Evolutionary conservation across 1,139 yeast species (phyloP).

Genomic region (Taphrina confusa): DNA sequence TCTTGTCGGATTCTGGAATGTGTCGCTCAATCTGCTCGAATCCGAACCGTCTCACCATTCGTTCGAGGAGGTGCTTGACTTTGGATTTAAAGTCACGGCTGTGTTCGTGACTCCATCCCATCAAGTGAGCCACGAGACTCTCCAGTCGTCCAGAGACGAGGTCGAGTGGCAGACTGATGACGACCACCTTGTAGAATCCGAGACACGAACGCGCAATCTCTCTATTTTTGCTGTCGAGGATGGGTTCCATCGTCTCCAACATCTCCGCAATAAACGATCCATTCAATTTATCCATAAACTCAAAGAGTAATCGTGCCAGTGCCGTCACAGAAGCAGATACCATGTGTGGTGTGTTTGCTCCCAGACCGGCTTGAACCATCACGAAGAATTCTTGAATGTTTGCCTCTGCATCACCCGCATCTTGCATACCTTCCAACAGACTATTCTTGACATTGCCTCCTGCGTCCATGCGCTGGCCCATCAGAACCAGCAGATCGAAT

Average conservation of each 20-base stretch:
- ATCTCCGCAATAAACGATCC: slow-evolving; percentile 66
- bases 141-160: slow-evolving; percentile 67
- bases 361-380: slow-evolving; percentile 94
- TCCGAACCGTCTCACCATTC: slow-evolving; percentile 87
- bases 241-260: slow-evolving; percentile 83
- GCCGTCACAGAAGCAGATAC: slow-evolving; percentile 94
- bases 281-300: slow-evolving; percentile 53
- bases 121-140: slow-evolving; percentile 65
- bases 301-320: slow-evolving; percentile 79
- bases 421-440: slow-evolving; percentile 57
- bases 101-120: slow-evolving; percentile 95
- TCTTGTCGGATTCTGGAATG: slow-evolving; percentile 87
- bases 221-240: slow-evolving; percentile 83
- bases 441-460: slow-evolving; percentile 69
- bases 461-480: slow-evolving; percentile 74
- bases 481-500: slow-evolving; percentile 69
- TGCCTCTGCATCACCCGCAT: slow-evolving; percentile 64
- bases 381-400: slow-evolving; percentile 79
- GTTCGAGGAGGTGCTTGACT: slow-evolving; percentile 88
- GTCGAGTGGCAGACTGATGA: slow-evolving; percentile 79
- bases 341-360: slow-evolving; percentile 92
- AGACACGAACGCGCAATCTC: slow-evolving; percentile 93
- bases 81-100: slow-evolving; percentile 90
- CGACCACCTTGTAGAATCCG: slow-evolving; percentile 91
- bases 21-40: slow-evolving; percentile 71